Conservation (phyloP, 2,329 filamentous ascomycete genomes). For the Colletotrichum neosansevieriae region DNA sequence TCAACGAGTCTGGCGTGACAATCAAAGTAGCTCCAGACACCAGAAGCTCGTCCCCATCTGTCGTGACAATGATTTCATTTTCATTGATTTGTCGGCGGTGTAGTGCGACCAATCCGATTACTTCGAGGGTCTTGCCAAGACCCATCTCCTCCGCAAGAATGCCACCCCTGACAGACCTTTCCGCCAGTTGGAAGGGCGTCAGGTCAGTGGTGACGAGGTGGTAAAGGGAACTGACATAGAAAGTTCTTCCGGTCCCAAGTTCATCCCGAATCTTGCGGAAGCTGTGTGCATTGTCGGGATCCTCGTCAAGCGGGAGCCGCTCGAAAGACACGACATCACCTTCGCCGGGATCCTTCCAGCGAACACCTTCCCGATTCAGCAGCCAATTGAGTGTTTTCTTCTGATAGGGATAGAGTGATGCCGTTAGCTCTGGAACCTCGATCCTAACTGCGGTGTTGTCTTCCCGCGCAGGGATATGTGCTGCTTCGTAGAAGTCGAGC, state of each 20-base stretch:
- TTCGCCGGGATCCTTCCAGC: constrained; percentile 52
- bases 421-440: constrained; percentile 57
- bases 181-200: constrained; percentile 55
- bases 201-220: constrained; percentile 67
- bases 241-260: constrained; percentile 43
- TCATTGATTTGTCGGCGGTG: constrained; percentile 59
- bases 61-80: constrained; percentile 47
- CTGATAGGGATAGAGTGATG: constrained; percentile 78
- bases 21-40: constrained; percentile 70
- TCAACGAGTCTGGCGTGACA: constrained; percentile 68
- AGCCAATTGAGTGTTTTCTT: constrained; percentile 78
- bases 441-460: constrained; percentile 55
- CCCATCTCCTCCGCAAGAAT: constrained; percentile 88
- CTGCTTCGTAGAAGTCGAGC: constrained; percentile 76
- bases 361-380: constrained; percentile 72
- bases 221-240: constrained; percentile 73
- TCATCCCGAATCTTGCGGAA: constrained; percentile 23
- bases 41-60: constrained; percentile 57
- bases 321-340: constrained; percentile 42
- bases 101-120: constrained; percentile 76
- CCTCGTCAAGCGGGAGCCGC: constrained; percentile 21
- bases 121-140: constrained; percentile 82
- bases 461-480: constrained; percentile 68
- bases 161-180: constrained; percentile 65
- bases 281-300: constrained; percentile 29